Conservation (phyloP, 2,329 filamentous ascomycete genomes). For the Fusarium equiseti region DNA sequence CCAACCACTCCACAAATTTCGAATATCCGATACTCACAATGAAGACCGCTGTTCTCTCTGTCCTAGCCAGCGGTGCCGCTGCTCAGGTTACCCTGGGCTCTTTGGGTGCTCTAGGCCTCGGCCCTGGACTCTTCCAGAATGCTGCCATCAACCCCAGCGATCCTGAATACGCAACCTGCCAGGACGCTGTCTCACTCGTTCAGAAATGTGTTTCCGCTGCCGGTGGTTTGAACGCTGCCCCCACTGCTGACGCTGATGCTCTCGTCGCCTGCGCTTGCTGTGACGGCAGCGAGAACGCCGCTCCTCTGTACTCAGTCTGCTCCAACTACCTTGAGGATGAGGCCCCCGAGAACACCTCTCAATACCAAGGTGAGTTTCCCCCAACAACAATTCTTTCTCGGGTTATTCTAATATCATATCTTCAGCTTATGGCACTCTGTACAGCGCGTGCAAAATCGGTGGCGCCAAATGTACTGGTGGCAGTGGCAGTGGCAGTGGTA, state of each 20-base stretch:
- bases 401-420: constrained; percentile 17
- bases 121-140: constrained; percentile 39
- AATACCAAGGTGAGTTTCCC: constrained; percentile 44
- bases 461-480: constrained; percentile 23
- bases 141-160: constrained; percentile 45
- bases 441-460: constrained; percentile 39
- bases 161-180: constrained; percentile 44
- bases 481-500: background rate
- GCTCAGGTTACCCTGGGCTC: constrained; percentile 46
- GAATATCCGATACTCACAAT: constrained; percentile 33
- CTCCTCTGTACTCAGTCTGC: constrained; percentile 48
- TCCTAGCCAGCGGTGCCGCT: constrained; percentile 43
- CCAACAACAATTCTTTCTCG: background rate
- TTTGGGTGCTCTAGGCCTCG: constrained; percentile 25
- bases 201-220: constrained; percentile 39
- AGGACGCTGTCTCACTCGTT: constrained; percentile 38
- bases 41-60: constrained; percentile 41
- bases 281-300: constrained; percentile 33
- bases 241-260: constrained; percentile 39
- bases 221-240: constrained; percentile 43
- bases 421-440: constrained; percentile 47
- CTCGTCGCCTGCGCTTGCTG: constrained; percentile 50
- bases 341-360: constrained; percentile 34
- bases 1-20: background rate
- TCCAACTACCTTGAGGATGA: constrained; percentile 47